Base-by-base conservation (phyloP, 78 protist genomes). In the Chrysochromulina parva region DNA sequence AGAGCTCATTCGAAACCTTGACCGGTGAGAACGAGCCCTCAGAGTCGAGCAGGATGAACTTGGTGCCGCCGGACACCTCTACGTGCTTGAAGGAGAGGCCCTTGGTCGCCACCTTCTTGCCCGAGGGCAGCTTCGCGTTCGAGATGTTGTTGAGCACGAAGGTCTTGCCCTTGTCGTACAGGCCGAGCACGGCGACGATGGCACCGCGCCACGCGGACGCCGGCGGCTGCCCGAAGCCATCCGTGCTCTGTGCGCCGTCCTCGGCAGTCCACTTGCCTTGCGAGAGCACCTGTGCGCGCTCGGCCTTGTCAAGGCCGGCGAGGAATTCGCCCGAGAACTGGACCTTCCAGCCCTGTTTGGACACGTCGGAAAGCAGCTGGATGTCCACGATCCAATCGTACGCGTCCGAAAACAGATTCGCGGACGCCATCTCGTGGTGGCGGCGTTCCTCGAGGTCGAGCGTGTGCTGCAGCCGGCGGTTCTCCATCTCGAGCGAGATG, bases 101-200 rank as follows among this genome's bases (percentile, higher is more conserved):
- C 17, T 7, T 38, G 48, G 16, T 10, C 81, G 28, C 17, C 38
- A 47, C 88, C 88, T 82, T 82, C 53, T 82, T 82, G 28, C 88
- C 88, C 17, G 88, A 82, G 47, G 88, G 88, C n/a, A 82, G 88
- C 38, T 82, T 47, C 53, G 58, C 55, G 26, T 48, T 10, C 14
- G 88, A 26, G 24, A 82, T 13, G 38, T 82, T 11, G 58, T 82
- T 82, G 38, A 82, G 88, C 19, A 82, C 58, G 58, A 82, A 82
- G 17, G 88, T 82, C 88, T 82, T 82, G 22, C 88, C 88, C 88
- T 82, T 82, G 52, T 82, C 88, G 53, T 82, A 82, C 28, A 82
- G 88, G 16, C 88, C 88, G 48, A 82, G 47, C 53, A 82, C 88
- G 55, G 60, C 88, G 17, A 82, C 88, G 88, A 82, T 52, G 19